Evolutionary conservation across 176 grass and related monocot species (phyloP).

Genomic region (Rhipidocladum racemiflorum): DNA sequence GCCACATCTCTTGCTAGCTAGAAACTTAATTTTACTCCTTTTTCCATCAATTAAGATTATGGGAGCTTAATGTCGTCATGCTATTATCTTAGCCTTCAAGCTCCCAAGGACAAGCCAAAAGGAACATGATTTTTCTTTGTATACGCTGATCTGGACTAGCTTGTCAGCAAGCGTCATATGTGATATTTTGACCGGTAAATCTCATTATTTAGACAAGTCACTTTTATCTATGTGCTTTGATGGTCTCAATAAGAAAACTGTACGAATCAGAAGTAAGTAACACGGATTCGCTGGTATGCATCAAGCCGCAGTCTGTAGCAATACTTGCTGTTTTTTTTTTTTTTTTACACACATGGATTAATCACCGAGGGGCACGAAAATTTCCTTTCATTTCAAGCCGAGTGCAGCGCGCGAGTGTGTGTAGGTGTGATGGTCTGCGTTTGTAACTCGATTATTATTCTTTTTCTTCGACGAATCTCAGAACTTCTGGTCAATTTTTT

Average conservation of each 20-base stretch:
- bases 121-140: not conserved
- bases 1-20: conserved; percentile 24
- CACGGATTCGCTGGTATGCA: not conserved
- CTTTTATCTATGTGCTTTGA: not conserved
- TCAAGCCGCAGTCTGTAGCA: not conserved
- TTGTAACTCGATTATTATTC: too few relatives aligned
- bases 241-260: not conserved
- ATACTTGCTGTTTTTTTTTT: not conserved
- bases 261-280: not conserved
- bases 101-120: not conserved
- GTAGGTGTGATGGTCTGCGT: too few relatives aligned
- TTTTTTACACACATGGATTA: not conserved
- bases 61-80: not conserved
- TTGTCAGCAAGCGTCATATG: not conserved
- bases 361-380: too few relatives aligned
- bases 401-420: too few relatives aligned
- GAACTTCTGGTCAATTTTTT: too few relatives aligned
- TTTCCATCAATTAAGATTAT: not conserved
- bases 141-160: not conserved
- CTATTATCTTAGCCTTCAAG: not conserved
- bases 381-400: too few relatives aligned
- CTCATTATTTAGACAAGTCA: not conserved
- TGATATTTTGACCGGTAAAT: not conserved
- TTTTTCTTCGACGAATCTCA: too few relatives aligned
- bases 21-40: not conserved